Conservation (phyloP, 257 asterid genomes). For the Lycium barbarum region DNA sequence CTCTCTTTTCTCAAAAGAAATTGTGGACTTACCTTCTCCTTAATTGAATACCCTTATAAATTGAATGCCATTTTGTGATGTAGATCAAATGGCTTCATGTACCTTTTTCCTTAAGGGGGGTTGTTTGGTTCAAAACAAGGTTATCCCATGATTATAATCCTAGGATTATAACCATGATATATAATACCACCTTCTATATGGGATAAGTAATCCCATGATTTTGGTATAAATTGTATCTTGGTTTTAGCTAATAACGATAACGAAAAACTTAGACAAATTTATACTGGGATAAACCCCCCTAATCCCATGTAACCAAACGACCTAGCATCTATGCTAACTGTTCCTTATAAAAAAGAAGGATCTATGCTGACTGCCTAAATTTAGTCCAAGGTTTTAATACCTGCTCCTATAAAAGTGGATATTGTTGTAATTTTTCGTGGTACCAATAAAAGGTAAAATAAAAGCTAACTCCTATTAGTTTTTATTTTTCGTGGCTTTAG, state of each 20-base stretch:
- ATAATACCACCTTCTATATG: too few species aligned
- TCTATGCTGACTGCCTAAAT: not conserved
- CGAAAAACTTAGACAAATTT: too few species aligned
- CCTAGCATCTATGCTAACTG: too few species aligned
- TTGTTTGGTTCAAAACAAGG: too few species aligned
- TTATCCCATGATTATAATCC: too few species aligned
- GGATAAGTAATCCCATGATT: too few species aligned
- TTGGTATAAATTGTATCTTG: too few species aligned
- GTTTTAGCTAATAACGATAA: too few species aligned
- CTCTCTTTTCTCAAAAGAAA: not conserved
- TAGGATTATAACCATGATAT: too few species aligned
- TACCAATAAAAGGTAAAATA: not conserved
- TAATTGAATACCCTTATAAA: not conserved
- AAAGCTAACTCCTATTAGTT: not conserved
- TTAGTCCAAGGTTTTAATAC: not conserved
- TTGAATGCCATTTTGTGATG: conserved; percentile 2
- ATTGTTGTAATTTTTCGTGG: not conserved
- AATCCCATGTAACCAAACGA: too few species aligned
- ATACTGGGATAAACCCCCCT: too few species aligned
- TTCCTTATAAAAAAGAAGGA: not conserved
- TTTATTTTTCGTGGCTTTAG: conserved; percentile 6
- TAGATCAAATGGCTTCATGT: not conserved
- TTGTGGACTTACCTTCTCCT: not conserved
- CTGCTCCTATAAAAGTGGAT: not conserved
- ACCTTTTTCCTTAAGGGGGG: not conserved